Evolutionary conservation across 352 stramenopile genomes (phyloP).

Genomic region (Aphanomyces invadans): DNA sequence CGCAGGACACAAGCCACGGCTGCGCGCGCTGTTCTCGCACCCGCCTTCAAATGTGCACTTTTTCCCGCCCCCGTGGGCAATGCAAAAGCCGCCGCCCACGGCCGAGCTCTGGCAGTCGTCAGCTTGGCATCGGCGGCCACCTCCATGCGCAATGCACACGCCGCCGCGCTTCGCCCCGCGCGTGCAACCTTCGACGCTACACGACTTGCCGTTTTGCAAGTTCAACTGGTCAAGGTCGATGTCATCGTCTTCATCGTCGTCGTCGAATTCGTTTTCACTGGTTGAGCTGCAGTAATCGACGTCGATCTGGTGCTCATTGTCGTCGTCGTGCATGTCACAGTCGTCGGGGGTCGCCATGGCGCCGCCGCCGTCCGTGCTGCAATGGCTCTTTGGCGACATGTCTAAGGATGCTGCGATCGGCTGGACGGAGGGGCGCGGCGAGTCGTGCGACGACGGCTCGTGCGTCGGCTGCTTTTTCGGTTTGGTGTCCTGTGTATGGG

Average conservation of each 20-base stretch:
- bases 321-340: constrained; percentile 11
- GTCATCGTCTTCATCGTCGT: constrained; percentile 8
- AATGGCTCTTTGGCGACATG: background rate
- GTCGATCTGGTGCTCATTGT: constrained; percentile 22
- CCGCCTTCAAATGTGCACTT: constrained; percentile 27
- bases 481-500: background rate
- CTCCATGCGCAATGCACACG: constrained; percentile 73
- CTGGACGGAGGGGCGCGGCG: background rate
- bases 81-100: constrained; percentile 27
- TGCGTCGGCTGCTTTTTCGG: background rate
- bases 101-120: constrained; percentile 25
- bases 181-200: constrained; percentile 48
- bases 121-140: constrained; percentile 55
- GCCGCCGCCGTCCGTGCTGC: background rate
- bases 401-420: background rate
- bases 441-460: background rate
- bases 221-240: constrained; percentile 23
- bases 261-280: constrained; percentile 16
- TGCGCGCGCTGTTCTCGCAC: constrained; percentile 42
- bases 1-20: constrained; percentile 46
- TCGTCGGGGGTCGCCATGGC: background rate
- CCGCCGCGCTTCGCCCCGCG: constrained; percentile 75
- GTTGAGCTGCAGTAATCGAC: constrained; percentile 24
- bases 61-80: constrained; percentile 30
- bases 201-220: constrained; percentile 38